These are phyloP conservation scores for Ogataea paraovalis DNA, from an alignment of 805 yeast genomes.

Conservation along the genomic window DNA sequence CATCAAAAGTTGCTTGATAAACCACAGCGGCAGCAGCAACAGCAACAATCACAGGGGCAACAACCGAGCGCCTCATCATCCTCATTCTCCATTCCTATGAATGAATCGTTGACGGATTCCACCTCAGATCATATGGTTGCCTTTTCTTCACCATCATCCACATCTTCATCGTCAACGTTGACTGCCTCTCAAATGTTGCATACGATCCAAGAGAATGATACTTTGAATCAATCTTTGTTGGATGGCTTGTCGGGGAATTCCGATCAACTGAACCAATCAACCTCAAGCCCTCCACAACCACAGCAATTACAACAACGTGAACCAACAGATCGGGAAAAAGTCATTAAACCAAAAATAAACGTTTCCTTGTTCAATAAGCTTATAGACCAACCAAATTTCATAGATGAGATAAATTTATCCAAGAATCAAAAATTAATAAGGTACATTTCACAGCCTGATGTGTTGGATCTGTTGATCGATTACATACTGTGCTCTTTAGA, in stretches of 20 bases:
- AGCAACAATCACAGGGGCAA: slow-evolving; percentile 3
- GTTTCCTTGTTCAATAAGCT: slow-evolving; percentile 29
- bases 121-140: slow-evolving; percentile 1
- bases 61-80: neutral
- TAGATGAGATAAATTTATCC: slow-evolving; percentile 33
- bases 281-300: slow-evolving; percentile 1
- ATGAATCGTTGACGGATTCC: slow-evolving; percentile 1
- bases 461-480: slow-evolving; percentile 26
- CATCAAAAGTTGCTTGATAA: slow-evolving; percentile 16
- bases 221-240: slow-evolving; percentile 15
- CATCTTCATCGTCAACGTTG: slow-evolving; percentile 18
- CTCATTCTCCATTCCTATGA: neutral
- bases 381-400: slow-evolving; percentile 33
- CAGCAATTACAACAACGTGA: neutral
- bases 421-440: slow-evolving; percentile 32
- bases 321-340: neutral
- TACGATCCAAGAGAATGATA: slow-evolving; percentile 32
- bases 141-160: slow-evolving; percentile 14
- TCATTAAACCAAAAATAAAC: slow-evolving; percentile 17
- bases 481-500: slow-evolving; percentile 29
- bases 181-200: slow-evolving; percentile 34
- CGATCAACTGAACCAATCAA: neutral
- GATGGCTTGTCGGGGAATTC: slow-evolving; percentile 3
- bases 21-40: slow-evolving; percentile 2
- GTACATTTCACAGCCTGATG: slow-evolving; percentile 31